Percentiles rank a stretch among this genome's conserved stretches.
Evolutionary conservation across 1,284 basidiomycete genomes (phyloP).

Genomic region (Rhodotorula sp.): DNA sequence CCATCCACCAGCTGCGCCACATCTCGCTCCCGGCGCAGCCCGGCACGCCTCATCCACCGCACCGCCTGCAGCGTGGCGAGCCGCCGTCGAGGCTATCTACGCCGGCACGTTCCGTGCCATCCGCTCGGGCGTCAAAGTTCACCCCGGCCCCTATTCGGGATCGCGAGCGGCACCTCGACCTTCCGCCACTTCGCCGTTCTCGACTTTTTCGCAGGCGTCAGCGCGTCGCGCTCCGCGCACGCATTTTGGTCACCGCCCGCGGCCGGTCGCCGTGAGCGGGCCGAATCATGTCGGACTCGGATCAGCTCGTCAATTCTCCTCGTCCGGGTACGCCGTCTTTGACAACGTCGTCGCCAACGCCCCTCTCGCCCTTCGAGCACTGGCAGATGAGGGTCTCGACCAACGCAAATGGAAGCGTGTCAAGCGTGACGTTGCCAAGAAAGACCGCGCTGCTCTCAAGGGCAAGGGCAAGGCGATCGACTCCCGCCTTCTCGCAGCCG

Average conservation of each 20-base stretch:
- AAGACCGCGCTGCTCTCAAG: slow-evolving; percentile 21
- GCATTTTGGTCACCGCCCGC: slow-evolving; percentile 27
- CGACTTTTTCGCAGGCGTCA: not conserved
- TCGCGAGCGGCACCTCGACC: slow-evolving; percentile 3
- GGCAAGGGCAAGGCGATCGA: slow-evolving; percentile 9
- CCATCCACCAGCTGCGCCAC: slow-evolving; percentile 1
- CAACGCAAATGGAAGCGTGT: slow-evolving; percentile 32
- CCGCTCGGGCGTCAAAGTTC: slow-evolving; percentile 3
- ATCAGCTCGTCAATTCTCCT: slow-evolving; percentile 38
- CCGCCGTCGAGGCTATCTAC: slow-evolving; percentile 6
- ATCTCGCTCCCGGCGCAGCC: too few relatives aligned
- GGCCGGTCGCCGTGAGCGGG: slow-evolving; percentile 8
- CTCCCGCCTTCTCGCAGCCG: not conserved
- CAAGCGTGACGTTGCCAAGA: slow-evolving; percentile 19
- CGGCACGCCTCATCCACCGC: slow-evolving; percentile 5
- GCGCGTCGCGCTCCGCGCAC: not conserved
- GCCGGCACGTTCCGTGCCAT: slow-evolving; percentile 30
- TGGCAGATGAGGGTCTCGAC: slow-evolving; percentile 36
- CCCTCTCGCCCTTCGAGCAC: slow-evolving; percentile 39
- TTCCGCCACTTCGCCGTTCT: not conserved
- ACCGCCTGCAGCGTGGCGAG: slow-evolving; percentile 7
- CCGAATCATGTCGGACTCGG: slow-evolving; percentile 27
- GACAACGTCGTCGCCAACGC: slow-evolving; percentile 42
- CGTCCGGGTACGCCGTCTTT: slow-evolving; percentile 23
- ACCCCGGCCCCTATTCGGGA: slow-evolving; percentile 19